Evolutionary conservation across 441 rosid genomes (phyloP), one percentile per base, ranked within the genome.

Genomic region (Adansonia grandidieri): DNA sequence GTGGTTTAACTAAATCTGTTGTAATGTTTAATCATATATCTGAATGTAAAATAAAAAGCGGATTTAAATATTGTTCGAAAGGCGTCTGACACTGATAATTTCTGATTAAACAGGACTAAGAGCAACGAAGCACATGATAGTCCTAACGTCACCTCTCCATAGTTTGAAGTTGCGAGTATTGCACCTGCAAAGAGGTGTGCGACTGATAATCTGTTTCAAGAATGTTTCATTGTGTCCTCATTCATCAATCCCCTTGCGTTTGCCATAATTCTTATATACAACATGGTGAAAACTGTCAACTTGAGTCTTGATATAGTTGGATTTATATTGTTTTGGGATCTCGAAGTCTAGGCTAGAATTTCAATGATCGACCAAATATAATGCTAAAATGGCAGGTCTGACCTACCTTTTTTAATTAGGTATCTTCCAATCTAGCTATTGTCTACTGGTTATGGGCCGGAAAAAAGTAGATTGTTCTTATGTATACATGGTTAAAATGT

Each of bases 161-260:
- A 56, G 81, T 81, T 81, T 66, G 84, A 87, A 80, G 88, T 82
- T 81, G 78, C 69, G 13, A 80, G 87, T 77, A 83, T 84, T 37
- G 85, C 92, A 77, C 93, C 98, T 76, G 68, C 84, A 82, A 90
- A 90, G 82, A 87, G 97, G 99, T 93, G 90, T 45, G 24, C 40
- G 13, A 66, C 48, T 64, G 65, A 17, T 82, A 6, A 20, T 78
- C 22, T 28, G 24, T 70, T 64, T 22, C 7, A 62, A 60, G 5
- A 66, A 32, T 63, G 50, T 19, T 57, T 51, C 48, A 67, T 48
- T 68, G 28, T 67, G 15, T 6, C 28, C 32, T 9, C 69, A 9
- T 51, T 22, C 57, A 19, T 53, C 3, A 14, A 64, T 19, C 48
- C 37, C 11, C 32, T 63, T 40, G 7, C n/a, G 47, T 42, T 10